A percentile compares a stretch with the other conserved stretches of the same genome.
These are phyloP conservation scores for Beauveria bassiana DNA, from an alignment of 2,329 filamentous ascomycete species.

Conservation along the genomic window DNA sequence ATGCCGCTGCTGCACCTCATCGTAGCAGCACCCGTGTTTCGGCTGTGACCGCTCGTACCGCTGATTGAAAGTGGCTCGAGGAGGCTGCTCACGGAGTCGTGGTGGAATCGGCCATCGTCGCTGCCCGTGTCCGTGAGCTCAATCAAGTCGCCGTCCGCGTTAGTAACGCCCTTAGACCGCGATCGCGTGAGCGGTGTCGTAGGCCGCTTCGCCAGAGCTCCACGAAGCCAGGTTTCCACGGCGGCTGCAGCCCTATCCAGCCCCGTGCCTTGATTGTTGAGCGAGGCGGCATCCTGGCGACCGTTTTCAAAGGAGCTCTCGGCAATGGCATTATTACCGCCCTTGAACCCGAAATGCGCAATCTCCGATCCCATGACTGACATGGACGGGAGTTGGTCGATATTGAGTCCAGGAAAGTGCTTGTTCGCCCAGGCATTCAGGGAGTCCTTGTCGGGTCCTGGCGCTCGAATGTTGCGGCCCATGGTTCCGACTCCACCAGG, in stretches of 20 bases:
- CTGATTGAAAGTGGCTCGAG: constrained; percentile 23
- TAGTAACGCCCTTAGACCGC: constrained; percentile 25
- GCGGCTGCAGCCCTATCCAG: constrained; percentile 81
- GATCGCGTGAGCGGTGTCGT: constrained; percentile 40
- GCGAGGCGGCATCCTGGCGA: constrained; percentile 32
- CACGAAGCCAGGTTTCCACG: constrained; percentile 84
- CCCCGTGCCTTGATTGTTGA: constrained; percentile 40
- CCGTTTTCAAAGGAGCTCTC: constrained; percentile 45
- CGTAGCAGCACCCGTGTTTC: constrained; percentile 29
- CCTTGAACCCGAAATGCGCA: constrained; percentile 47
- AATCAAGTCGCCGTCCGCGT: constrained; percentile 54
- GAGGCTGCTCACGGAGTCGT: constrained; percentile 20
- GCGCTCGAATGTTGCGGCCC: constrained; percentile 58
- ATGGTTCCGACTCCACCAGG: constrained; percentile 87
- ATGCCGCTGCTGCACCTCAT: constrained; percentile 24
- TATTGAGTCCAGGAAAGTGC: constrained; percentile 71
- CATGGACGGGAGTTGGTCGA: constrained; percentile 60
- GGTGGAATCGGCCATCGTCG: constrained; percentile 39
- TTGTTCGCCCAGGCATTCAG: constrained; percentile 79
- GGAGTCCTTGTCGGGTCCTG: constrained; percentile 76
- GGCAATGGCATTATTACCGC: constrained; percentile 35
- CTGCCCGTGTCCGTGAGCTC: constrained; percentile 58
- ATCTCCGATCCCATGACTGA: constrained; percentile 55
- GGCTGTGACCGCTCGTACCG: constrained; percentile 31
- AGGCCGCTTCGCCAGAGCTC: constrained; percentile 61